phyloP scores from a whole-genome alignment of 2,329 filamentous ascomycete genomes.

The Hypomyces rosellus region DNA sequence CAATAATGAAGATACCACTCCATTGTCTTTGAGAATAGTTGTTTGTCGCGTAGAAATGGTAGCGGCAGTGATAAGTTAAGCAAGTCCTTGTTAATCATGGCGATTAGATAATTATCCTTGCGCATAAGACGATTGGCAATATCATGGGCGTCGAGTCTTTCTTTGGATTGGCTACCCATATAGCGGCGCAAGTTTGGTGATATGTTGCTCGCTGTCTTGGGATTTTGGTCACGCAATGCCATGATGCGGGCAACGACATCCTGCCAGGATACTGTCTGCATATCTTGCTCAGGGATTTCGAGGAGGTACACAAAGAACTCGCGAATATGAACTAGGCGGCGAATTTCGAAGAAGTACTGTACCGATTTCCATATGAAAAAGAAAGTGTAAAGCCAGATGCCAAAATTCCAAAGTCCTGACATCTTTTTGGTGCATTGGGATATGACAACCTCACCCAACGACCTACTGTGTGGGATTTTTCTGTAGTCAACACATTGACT shows the following conservation, averaged over 20 bases:
- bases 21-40: constrained; percentile 81
- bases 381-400: constrained; percentile 78
- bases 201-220: constrained; percentile 62
- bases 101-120: constrained; percentile 93
- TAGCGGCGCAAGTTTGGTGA: constrained; percentile 46
- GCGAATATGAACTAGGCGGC: constrained; percentile 68
- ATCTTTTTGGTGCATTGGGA: constrained; percentile 70
- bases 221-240: constrained; percentile 75
- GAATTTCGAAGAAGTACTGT: constrained; percentile 66
- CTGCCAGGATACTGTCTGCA: constrained; percentile 93
- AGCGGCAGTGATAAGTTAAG: constrained; percentile 80
- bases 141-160: constrained; percentile 90
- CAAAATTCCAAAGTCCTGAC: constrained; percentile 68
- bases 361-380: constrained; percentile 79
- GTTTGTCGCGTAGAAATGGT: constrained; percentile 71
- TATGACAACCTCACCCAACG: constrained; percentile 50
- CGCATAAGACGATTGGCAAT: constrained; percentile 97
- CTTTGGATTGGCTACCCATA: constrained; percentile 80
- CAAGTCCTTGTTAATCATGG: constrained; percentile 94
- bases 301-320: constrained; percentile 82
- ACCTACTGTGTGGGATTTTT: constrained; percentile 60
- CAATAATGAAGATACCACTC: constrained; percentile 90
- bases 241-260: constrained; percentile 82
- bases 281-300: constrained; percentile 74
- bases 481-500: constrained; percentile 80